Conservation (phyloP, 352 stramenopile species). For the Phytophthora ramorum region DNA sequence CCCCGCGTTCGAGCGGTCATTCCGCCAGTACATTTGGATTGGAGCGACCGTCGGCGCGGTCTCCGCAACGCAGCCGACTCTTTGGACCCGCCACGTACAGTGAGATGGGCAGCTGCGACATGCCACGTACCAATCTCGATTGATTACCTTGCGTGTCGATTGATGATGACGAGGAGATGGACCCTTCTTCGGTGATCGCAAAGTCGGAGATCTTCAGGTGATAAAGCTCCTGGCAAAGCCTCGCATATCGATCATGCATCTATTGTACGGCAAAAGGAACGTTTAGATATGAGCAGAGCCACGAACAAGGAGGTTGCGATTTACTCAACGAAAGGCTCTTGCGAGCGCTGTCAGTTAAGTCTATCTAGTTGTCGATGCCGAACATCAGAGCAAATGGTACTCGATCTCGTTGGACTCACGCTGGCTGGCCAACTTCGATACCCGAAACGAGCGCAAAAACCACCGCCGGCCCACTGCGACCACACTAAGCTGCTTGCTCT, state of each 20-base stretch:
- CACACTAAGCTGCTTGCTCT: constrained; percentile 74
- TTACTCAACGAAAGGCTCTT: not conserved
- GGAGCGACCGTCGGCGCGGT: not conserved
- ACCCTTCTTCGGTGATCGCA: constrained; percentile 6
- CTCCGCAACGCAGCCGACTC: not conserved
- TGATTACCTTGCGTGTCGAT: constrained; percentile 19
- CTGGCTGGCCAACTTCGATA: constrained; percentile 58
- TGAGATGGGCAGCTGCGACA: constrained; percentile 10
- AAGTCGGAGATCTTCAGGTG: not conserved
- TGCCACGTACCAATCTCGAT: not conserved
- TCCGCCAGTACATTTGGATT: not conserved
- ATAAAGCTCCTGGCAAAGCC: no score
- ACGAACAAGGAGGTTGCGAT: not conserved
- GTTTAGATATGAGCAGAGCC: no score
- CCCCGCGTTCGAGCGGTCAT: not conserved
- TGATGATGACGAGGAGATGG: constrained; percentile 1
- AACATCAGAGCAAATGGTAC: constrained; percentile 63
- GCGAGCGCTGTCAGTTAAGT: no score
- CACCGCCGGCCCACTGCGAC: constrained; percentile 61
- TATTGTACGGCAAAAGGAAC: no score
- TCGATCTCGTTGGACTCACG: constrained; percentile 83
- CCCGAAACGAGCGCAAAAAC: constrained; percentile 77
- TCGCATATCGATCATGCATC: no score
- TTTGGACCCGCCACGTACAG: not conserved
- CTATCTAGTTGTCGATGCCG: no score